Conservation (phyloP, 257 asterid species). For the Oldenlandia corymbosa region DNA sequence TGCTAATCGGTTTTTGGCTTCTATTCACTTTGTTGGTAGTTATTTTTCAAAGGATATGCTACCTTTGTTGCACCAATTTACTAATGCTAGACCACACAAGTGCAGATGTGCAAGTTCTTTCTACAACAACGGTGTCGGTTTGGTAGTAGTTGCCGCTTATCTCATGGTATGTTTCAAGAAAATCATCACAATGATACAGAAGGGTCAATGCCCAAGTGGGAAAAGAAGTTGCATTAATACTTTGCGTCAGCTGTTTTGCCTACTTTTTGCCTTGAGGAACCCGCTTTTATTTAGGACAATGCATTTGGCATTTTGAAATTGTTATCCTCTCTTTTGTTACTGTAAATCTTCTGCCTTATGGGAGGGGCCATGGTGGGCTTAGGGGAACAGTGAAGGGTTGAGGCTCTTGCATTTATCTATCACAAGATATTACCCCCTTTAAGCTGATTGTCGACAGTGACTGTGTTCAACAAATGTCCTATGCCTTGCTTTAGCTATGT, state of each 20-base stretch:
- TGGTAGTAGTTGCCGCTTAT: conserved; percentile 98
- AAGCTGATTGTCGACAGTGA: conserved; percentile 13
- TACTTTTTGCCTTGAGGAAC: too few species aligned
- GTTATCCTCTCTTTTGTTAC: background rate
- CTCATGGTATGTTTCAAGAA: conserved; percentile 87
- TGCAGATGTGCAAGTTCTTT: conserved; percentile 99
- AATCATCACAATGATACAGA: conserved; percentile 21
- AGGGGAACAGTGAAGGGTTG: background rate
- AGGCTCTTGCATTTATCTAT: background rate
- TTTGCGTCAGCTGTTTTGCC: too few species aligned
- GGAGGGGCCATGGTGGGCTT: background rate
- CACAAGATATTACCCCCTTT: background rate
- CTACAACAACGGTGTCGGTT: conserved; percentile 98
- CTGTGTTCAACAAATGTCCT: conserved; percentile 2
- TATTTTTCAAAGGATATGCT: conserved; percentile 23
- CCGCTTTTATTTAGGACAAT: background rate
- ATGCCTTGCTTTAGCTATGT: background rate
- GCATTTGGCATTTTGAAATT: background rate
- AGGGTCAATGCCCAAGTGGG: conserved; percentile 7
- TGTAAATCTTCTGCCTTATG: background rate
- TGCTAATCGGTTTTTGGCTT: conserved; percentile 15
- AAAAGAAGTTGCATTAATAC: conserved; percentile 9
- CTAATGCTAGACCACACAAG: conserved; percentile 79
- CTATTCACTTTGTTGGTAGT: conserved; percentile 14
- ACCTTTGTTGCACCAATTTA: conserved; percentile 38